These are phyloP conservation scores for Mrakia hoshinonis DNA, from an alignment of 768 basidiomycete genomes.

Conservation along the genomic window DNA sequence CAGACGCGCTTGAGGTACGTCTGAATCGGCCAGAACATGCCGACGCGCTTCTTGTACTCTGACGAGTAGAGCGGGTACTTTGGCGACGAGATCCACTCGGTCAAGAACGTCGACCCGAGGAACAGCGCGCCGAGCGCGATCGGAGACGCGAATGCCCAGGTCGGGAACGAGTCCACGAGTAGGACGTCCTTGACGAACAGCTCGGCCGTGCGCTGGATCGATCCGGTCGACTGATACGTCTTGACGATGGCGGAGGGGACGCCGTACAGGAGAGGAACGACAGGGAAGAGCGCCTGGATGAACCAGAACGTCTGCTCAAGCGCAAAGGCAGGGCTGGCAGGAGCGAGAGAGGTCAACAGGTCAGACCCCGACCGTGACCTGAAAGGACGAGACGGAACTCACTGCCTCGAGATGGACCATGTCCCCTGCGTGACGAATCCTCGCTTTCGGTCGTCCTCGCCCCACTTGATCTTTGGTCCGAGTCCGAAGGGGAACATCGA, in stretches of 20 bases:
- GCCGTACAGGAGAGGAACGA: constrained; percentile 8
- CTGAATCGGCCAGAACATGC: constrained; percentile 26
- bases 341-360: too few species aligned
- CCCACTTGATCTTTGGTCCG: constrained; percentile 12
- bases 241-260: not conserved
- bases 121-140: constrained; percentile 17
- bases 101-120: constrained; percentile 27
- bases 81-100: constrained; percentile 27
- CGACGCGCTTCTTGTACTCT: constrained; percentile 24
- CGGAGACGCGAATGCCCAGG: constrained; percentile 18
- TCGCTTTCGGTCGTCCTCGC: constrained; percentile 1
- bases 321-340: constrained; percentile 23
- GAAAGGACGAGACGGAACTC: not conserved
- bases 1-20: constrained; percentile 25
- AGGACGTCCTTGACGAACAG: constrained; percentile 2
- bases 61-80: constrained; percentile 26
- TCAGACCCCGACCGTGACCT: not conserved
- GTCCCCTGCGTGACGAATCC: constrained; percentile 25
- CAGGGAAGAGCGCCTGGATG: constrained; percentile 22
- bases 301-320: constrained; percentile 30
- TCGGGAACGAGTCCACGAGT: constrained; percentile 5
- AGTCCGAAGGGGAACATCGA: constrained; percentile 6
- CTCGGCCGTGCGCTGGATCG: not conserved
- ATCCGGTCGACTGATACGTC: not conserved
- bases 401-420: constrained; percentile 26